Base-by-base conservation (phyloP, 495 filamentous ascomycete genomes). In the Neurospora sp. region DNA sequence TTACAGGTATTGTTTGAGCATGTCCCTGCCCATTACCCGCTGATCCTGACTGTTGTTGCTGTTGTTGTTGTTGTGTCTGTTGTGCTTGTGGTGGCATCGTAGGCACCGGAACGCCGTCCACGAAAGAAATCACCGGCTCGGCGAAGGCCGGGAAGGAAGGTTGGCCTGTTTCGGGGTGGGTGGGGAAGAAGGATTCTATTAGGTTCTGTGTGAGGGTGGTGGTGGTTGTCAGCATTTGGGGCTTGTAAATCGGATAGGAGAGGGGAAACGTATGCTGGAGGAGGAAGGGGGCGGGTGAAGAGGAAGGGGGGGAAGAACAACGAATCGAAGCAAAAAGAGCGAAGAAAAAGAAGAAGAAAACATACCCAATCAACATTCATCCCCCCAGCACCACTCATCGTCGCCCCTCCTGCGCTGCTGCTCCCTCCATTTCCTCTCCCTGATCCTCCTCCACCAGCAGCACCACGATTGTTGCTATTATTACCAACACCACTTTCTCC, bases 101-200 rank as follows among this genome's bases (percentile, higher is more conserved):
- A 18, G 54, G 54, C 0, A 66, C 54, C 6, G 54, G 54, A 4
- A 66, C 54, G 27, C 54, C 54, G 14, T 66, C 54, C 6, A 66
- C 27, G 18, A 69, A 70, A 4, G 44, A 72, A 18, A 35, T 23
- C 8, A 35, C 46, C 2, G 79, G 77, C 70, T 82, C 81, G 39
- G 78, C 73, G 27, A 80, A 83, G 16, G 78, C 78, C 10, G 78
- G 76, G 69, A 83, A 79, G 16, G 75, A 79, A 41, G 82, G 69
- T 46, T 80, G 80, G 62, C 81, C 81, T 16, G 81, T 83, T 69
- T 80, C 78, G 41, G 81, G 80, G 46, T 83, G 79, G 46, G 77
- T 76, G 27, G 81, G 81, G 69, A 83, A 83, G 8, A 83, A 73
- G 12, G 76, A 69, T 73, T 81, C 79, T 59, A 83, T 77, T 9